phyloP scores from a whole-genome alignment of 495 filamentous ascomycete species.

The Lasiosphaeria miniovina region DNA sequence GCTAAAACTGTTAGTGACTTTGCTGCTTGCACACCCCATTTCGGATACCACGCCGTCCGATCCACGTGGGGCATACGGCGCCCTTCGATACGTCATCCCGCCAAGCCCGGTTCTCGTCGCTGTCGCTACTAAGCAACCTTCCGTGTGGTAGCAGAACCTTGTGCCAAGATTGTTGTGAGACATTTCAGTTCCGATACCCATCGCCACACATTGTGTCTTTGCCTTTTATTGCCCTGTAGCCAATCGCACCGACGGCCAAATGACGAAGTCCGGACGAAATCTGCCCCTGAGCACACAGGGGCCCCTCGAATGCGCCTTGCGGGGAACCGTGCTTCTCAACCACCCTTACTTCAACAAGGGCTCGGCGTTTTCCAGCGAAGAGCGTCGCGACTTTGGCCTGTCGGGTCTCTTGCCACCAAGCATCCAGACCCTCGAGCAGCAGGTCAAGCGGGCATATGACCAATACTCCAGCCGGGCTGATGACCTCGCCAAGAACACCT shows the following conservation, averaged over 20 bases:
- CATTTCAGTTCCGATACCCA: no score
- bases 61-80: no score
- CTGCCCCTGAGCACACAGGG: slow-evolving; percentile 63
- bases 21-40: no score
- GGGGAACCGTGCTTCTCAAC: slow-evolving; percentile 60
- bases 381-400: slow-evolving; percentile 66
- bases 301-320: slow-evolving; percentile 58
- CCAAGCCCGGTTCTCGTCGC: no score
- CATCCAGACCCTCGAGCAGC: slow-evolving; percentile 77
- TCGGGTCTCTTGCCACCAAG: slow-evolving; percentile 68
- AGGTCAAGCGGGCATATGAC: slow-evolving; percentile 72
- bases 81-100: no score
- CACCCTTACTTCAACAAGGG: slow-evolving; percentile 81
- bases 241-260: background rate
- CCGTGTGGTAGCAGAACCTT: no score
- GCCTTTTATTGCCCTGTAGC: background rate
- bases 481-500: slow-evolving; percentile 77
- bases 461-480: slow-evolving; percentile 63
- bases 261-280: slow-evolving; percentile 20
- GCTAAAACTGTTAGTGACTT: no score
- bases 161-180: no score
- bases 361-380: slow-evolving; percentile 66
- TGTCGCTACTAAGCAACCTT: no score
- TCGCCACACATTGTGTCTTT: background rate
- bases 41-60: no score